Evolutionary conservation across 1,139 yeast species (phyloP), one percentile per base, ranked within the genome.

Genomic region (Scheffersomyces parashehatae): DNA sequence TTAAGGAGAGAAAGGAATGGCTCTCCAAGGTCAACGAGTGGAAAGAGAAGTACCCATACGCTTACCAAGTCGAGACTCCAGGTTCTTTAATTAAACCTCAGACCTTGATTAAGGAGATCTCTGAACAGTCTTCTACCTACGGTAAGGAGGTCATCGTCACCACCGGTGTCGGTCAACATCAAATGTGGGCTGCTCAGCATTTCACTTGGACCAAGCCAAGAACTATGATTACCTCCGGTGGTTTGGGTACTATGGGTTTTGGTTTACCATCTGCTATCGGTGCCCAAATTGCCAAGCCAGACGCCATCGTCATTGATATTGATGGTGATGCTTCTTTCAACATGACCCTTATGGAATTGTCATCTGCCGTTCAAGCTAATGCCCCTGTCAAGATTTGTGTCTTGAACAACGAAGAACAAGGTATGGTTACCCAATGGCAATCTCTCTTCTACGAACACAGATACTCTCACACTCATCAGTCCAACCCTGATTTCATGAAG

Each of bases 361-460:
- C 91, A 29, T 85, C 96, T 40, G 99, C 98, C 24, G 95, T 90
- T 36, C 98, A 93, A 75, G 96, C 93, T 48, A 80, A 79, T 52
- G 85, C 96, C 41, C 97, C 97, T 50, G 84, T 93, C 53, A 93
- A 93, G 75, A 79, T 88, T 47, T 79, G 91, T 67, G 84, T 93
- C 45, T 77, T 93, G 63, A 93, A 93, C 69, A 93, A 93, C 67
- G 98, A 91, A 73, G 99, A 93, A 73, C 99, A 93, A 75, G 99
- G 99, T 64, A 93, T 93, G 99, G 99, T 93, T 46, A 93, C 98
- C 15, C 99, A 93, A 71, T 93, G 99, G 99, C 99, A 93, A 74
- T 87, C 97, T 13, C 76, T 93, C 52, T 93, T 93, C 75, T 93
- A 93, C 70, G 96, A 93, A 67, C 93, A 93, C 69, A 85, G 99